Evolutionary conservation across 116 monocot genomes (phyloP).

Genomic region (Cymodocea nodosa): DNA sequence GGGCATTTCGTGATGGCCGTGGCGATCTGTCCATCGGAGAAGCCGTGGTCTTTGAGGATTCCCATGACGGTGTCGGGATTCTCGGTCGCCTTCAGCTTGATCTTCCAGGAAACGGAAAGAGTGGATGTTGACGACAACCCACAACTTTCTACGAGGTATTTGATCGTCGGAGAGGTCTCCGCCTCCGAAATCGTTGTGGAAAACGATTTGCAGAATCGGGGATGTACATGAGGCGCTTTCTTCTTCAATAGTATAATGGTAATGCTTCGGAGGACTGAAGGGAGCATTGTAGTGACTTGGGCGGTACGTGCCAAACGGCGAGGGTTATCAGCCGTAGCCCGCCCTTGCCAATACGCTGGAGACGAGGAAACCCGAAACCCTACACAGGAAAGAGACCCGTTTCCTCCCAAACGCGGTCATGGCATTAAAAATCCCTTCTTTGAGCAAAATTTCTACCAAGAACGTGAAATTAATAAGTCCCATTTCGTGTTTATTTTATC

Average conservation of each 20-base stretch:
- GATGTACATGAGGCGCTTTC: neutral
- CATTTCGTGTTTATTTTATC: too few species aligned
- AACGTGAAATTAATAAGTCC: too few species aligned
- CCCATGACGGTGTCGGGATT: slow-evolving; percentile 23
- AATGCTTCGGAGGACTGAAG: neutral
- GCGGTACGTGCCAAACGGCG: too few species aligned
- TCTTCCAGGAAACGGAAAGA: slow-evolving; percentile 4
- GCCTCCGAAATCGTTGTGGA: neutral
- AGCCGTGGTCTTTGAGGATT: slow-evolving; percentile 26
- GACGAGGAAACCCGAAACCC: too few species aligned
- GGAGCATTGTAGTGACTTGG: too few species aligned
- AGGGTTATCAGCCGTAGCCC: too few species aligned
- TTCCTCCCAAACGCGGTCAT: too few species aligned
- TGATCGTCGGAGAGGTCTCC: neutral
- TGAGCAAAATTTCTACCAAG: too few species aligned
- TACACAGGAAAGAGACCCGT: too few species aligned
- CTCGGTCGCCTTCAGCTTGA: slow-evolving; percentile 14
- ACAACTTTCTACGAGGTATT: slow-evolving; percentile 28
- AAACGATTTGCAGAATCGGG: neutral
- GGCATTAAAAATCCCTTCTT: too few species aligned
- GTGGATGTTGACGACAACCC: slow-evolving; percentile 30
- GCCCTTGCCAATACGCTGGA: too few species aligned
- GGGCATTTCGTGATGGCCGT: slow-evolving; percentile 14
- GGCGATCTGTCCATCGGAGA: slow-evolving; percentile 23
- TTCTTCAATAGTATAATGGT: neutral